Conservation (phyloP, 257 asterid species). For the Gardenia jasminoides region DNA sequence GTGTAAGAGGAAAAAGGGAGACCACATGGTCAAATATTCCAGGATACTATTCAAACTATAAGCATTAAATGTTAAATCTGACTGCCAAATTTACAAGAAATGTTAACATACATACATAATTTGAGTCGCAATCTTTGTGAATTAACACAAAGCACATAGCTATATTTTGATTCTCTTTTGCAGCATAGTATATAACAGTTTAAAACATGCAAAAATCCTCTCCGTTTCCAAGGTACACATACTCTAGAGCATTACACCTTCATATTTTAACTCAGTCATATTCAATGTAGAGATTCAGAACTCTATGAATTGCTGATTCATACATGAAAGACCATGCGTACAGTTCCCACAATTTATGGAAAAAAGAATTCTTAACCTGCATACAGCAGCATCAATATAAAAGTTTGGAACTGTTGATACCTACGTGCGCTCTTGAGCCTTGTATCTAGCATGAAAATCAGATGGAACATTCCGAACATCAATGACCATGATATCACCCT, state of each 20-base stretch:
- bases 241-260: not conserved
- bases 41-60: not conserved
- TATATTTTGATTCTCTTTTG: not conserved
- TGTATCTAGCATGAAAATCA: slow-evolving; percentile 86
- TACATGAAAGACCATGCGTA: not conserved
- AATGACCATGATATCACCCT: not conserved
- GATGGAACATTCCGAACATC: slow-evolving; percentile 80
- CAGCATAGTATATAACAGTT: not conserved
- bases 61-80: not conserved
- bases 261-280: not conserved
- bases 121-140: not conserved
- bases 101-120: not conserved
- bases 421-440: slow-evolving; percentile 95
- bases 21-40: not conserved
- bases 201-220: not conserved
- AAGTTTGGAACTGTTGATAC: slow-evolving; percentile 43
- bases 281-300: not conserved
- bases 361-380: not conserved
- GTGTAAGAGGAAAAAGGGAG: not conserved
- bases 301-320: not conserved
- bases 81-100: not conserved
- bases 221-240: not conserved
- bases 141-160: not conserved
- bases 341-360: not conserved
- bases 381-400: not conserved